A percentile compares a stretch with the other conserved stretches of the same genome.
These are phyloP conservation scores for Fusarium camptoceras DNA, from an alignment of 2,329 filamentous ascomycete species.

Conservation along the genomic window DNA sequence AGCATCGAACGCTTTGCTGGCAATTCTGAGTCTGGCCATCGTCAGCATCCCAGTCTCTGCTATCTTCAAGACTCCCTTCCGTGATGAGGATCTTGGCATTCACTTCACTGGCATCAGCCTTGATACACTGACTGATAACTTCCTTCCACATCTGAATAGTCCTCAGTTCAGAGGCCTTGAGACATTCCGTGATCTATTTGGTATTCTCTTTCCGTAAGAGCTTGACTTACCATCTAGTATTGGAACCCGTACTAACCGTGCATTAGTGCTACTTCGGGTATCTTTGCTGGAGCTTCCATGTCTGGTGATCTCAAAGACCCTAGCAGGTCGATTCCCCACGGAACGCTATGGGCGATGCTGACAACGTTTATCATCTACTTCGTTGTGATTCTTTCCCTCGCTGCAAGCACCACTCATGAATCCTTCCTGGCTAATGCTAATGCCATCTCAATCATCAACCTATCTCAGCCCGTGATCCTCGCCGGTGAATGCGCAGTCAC, in stretches of 20 bases:
- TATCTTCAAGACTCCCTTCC: conserved; percentile 74
- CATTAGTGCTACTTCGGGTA: conserved; percentile 63
- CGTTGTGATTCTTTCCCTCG: conserved; percentile 82
- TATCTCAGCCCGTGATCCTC: conserved; percentile 79
- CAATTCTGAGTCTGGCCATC: conserved; percentile 77
- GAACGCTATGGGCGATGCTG: conserved; percentile 81
- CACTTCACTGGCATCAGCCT: conserved; percentile 82
- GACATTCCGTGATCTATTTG: conserved; percentile 85
- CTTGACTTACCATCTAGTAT: not conserved
- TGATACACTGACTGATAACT: conserved; percentile 77
- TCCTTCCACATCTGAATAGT: conserved; percentile 75
- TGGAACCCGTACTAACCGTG: not conserved
- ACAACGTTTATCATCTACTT: conserved; percentile 83
- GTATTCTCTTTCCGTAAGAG: conserved; percentile 78
- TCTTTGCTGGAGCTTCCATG: conserved; percentile 84
- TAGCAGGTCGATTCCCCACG: conserved; percentile 84
- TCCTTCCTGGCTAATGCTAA: conserved; percentile 82
- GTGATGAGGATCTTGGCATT: conserved; percentile 69
- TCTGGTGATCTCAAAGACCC: conserved; percentile 86
- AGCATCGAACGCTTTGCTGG: conserved; percentile 80
- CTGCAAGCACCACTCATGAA: conserved; percentile 77
- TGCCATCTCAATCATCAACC: conserved; percentile 82
- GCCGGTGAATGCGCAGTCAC: conserved; percentile 85
- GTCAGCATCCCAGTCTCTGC: conserved; percentile 87
- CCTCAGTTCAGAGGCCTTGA: conserved; percentile 71